These are phyloP conservation scores for Paramecium biaurelia DNA, from an alignment of 73 alveolate species.

Conservation along the genomic window DNA sequence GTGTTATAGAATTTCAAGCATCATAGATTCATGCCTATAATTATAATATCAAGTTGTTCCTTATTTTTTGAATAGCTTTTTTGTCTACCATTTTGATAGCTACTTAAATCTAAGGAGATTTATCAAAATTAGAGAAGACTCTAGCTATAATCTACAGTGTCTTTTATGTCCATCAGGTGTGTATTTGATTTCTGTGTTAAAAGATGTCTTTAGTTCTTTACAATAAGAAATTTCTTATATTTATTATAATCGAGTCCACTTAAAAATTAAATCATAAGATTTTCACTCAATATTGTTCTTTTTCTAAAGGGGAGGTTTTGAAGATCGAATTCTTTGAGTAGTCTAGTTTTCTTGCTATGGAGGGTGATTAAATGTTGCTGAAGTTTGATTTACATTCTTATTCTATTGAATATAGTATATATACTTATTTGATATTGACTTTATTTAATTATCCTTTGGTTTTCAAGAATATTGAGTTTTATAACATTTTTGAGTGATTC, in stretches of 20 bases:
- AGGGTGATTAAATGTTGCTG: background rate
- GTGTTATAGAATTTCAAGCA: too few relatives aligned
- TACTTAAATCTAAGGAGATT: too few relatives aligned
- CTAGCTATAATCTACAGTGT: too few relatives aligned
- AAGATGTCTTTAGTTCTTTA: background rate
- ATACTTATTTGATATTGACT: background rate
- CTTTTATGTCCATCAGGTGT: too few relatives aligned
- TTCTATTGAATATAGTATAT: background rate
- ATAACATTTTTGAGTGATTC: background rate
- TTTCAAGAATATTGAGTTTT: background rate
- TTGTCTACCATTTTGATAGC: too few relatives aligned
- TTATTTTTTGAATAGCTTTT: too few relatives aligned
- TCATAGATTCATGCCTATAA: too few relatives aligned
- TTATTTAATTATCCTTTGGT: background rate
- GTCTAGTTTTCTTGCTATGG: background rate
- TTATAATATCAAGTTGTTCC: too few relatives aligned
- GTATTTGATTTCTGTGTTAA: too few relatives aligned
- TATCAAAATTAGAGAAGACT: too few relatives aligned
- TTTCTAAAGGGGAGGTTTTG: background rate
- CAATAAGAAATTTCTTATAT: too few relatives aligned
- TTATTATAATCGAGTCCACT: background rate
- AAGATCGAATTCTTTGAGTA: background rate
- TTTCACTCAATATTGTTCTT: background rate
- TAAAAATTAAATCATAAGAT: background rate
- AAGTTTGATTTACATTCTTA: background rate